These are phyloP conservation scores for Iris macrosiphon DNA, from an alignment of 106 monocot species.

Conservation along the genomic window DNA sequence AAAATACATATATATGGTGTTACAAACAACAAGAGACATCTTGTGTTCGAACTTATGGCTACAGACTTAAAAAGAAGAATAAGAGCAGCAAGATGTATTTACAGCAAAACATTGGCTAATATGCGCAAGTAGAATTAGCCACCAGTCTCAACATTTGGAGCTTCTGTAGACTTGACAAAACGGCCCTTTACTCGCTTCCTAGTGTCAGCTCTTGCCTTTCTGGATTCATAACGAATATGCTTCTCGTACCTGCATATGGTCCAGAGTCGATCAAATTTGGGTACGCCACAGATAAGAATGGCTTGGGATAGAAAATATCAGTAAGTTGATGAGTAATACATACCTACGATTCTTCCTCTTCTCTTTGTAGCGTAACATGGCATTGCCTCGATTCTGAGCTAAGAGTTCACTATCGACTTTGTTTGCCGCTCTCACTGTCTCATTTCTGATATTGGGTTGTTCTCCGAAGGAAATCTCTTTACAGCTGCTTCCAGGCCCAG, in stretches of 20 bases:
- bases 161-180: constrained; percentile 76
- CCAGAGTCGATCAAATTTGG: not conserved
- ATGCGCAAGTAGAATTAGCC: not conserved
- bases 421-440: constrained; percentile 11
- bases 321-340: not conserved
- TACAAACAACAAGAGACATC: too few relatives aligned
- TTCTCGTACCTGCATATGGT: constrained; percentile 41
- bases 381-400: constrained; percentile 83
- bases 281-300: not conserved
- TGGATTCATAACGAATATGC: constrained; percentile 82
- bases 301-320: not conserved
- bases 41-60: too few relatives aligned
- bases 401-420: constrained; percentile 53
- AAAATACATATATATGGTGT: too few relatives aligned
- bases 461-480: constrained; percentile 51
- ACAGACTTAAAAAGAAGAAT: too few relatives aligned
- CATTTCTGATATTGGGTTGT: constrained; percentile 14
- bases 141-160: constrained; percentile 1
- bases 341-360: constrained; percentile 87
- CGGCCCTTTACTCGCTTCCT: constrained; percentile 91
- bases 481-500: constrained; percentile 3
- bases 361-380: constrained; percentile 95
- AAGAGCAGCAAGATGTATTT: too few relatives aligned
- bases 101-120: not conserved
- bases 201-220: constrained; percentile 92